Evolutionary conservation across 345 rosid genomes (phyloP), one percentile per base, ranked within the genome.

Genomic region (Balakata baccata): DNA sequence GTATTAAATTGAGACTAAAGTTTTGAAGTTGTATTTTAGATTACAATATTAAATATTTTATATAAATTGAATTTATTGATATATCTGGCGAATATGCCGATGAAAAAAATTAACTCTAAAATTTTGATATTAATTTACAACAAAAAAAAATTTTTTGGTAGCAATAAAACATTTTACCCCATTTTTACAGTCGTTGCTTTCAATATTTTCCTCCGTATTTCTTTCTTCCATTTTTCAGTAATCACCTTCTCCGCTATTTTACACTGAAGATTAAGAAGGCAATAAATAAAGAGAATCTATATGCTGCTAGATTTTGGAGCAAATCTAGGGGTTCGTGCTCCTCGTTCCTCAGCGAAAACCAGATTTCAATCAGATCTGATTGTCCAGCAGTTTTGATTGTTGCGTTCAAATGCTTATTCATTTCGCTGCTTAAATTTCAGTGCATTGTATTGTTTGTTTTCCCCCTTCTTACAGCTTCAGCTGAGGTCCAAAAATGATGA

Each of bases 321-420:
- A 47, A 68, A 63, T 64, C 74, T 46, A 45, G 65, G 64, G 69
- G 47, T 51, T 9, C 64, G 74, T 54, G 43, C 29, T 20, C 52
- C 8, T 66, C 61, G 12, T 49, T 49, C 49, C 16, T 57, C 54
- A 38, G 18, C 6, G 57, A 3, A 45, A n/a, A 37, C 34, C 39
- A 20, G 69, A 50, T 62, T 75, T 25, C 60, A 43, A 12, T 75
- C 43, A 29, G 74, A 75, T 75, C 68, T 62, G 78, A 60, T 75
- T 67, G 18, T 67, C 60, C 11, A 25, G 39, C 45, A 5, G 23
- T 23, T 61, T 68, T 22, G 16, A 12, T 3, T 11, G 20, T 69
- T 34, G 12, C 29, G 2, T 25, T 46, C 47, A 23, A 50, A 71
- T 77, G 80, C 75, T 45, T 25, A 0, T 73, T 23, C 58, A 2